Evolutionary conservation across 352 stramenopile species (phyloP).

Genomic region (Phytopythium aichiense): DNA sequence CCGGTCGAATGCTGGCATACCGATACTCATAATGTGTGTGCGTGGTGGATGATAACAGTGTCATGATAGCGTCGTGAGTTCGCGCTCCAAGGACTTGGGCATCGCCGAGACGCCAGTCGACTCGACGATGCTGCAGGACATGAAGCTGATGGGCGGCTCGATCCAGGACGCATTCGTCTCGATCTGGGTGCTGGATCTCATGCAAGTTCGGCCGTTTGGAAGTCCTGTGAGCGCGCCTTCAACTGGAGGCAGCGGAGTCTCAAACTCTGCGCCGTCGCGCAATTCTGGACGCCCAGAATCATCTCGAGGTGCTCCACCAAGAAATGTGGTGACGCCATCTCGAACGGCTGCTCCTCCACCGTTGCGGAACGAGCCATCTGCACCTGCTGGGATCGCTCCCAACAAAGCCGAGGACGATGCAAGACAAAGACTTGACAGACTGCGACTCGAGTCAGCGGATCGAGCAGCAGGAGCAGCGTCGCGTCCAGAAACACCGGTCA

Average conservation of each 20-base stretch:
- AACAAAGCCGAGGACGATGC: background rate
- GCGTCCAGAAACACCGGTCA: conserved; percentile 5
- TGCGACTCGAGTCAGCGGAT: background rate
- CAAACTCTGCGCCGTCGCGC: conserved; percentile 8
- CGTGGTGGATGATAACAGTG: conserved; percentile 33
- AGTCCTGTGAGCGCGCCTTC: conserved; percentile 5
- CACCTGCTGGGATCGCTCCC: background rate
- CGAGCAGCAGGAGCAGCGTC: background rate
- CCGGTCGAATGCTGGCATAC: background rate
- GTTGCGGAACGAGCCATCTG: background rate
- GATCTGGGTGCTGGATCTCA: conserved; percentile 76
- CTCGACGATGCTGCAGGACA: conserved; percentile 75
- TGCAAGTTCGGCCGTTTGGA: conserved; percentile 62
- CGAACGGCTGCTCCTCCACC: background rate
- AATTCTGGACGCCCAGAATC: conserved; percentile 15
- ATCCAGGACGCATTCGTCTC: conserved; percentile 82
- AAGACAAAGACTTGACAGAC: background rate
- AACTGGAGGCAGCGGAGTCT: conserved; percentile 2
- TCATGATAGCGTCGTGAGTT: conserved; percentile 66
- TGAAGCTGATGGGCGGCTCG: conserved; percentile 79
- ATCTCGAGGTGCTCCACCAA: conserved; percentile 7
- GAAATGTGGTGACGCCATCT: conserved; percentile 1
- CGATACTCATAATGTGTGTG: background rate
- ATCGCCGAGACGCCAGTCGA: conserved; percentile 56
- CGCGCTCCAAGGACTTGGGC: conserved; percentile 49